Evolutionary conservation across 2,329 filamentous ascomycete species (phyloP).

Genomic region (Exutisphaerella laricina): DNA sequence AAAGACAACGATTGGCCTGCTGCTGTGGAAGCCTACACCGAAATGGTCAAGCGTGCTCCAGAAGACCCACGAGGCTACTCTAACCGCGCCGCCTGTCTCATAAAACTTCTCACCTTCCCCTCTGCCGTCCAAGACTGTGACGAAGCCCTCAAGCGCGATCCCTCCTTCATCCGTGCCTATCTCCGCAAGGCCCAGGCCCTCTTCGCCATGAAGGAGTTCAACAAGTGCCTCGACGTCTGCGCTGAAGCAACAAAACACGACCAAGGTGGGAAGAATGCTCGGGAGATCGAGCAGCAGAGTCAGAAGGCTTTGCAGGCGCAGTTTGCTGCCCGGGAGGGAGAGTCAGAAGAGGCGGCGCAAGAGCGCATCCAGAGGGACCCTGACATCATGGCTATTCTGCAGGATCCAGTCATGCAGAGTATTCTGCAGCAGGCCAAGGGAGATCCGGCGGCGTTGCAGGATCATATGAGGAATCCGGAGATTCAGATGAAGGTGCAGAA

Average conservation of each 20-base stretch:
- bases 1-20: conserved; percentile 94
- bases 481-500: conserved; percentile 91
- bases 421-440: conserved; percentile 94
- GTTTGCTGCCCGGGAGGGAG: conserved; percentile 84
- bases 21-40: conserved; percentile 86
- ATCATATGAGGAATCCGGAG: conserved; percentile 91
- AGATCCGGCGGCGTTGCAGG: conserved; percentile 84
- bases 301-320: conserved; percentile 88
- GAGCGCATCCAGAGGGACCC: conserved; percentile 68
- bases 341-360: conserved; percentile 86
- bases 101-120: conserved; percentile 95
- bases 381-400: conserved; percentile 79
- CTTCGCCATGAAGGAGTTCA: conserved; percentile 98
- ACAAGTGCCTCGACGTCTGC: conserved; percentile 85
- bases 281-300: conserved; percentile 90
- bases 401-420: conserved; percentile 95
- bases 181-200: conserved; percentile 94
- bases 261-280: conserved; percentile 69
- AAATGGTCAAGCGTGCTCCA: conserved; percentile 95
- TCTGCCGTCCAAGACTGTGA: conserved; percentile 90
- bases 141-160: conserved; percentile 81
- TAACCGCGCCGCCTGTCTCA: conserved; percentile 93
- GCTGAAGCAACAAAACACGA: conserved; percentile 75
- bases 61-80: conserved; percentile 91
- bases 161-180: conserved; percentile 91